Base-by-base conservation (phyloP, 768 basidiomycete genomes). In the Nidula microcarpa region DNA sequence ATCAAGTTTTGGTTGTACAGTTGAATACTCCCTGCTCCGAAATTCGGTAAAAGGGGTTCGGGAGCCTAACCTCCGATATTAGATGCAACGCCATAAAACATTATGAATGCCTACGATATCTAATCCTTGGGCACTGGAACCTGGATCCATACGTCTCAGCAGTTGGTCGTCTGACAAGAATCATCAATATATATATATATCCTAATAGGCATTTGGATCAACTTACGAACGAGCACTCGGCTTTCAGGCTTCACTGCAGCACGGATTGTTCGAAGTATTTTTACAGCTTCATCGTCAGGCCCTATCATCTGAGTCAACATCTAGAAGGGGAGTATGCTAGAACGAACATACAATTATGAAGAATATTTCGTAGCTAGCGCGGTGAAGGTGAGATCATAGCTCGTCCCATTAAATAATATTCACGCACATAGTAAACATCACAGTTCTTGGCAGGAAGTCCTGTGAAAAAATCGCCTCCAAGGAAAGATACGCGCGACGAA, bases 21-120 rank as follows among this genome's bases (percentile, higher is more conserved):
- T 14, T 71, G 61, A 16, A 71, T 63, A 33, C 62, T 64, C 4
- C 77, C 79, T 11, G 65, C 65, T 5, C 77, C 77, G 50, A 71
- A 79, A 60, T 78, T 80, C 4, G 78, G 72, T 0, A 80, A 66
- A 36, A 82, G 59, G 0, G 78, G 78, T 47, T 70, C 66, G 0
- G 77, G 77, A 4, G 76, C 76, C 59, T 66, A 54, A 30, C 23
- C 3, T 47, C 32, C 45, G 43, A 61, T 54, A 0, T 41, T 33
- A n/a, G 57, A 55, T 14, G 57, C 54, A 18, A 44, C 49, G 6
- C 60, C 56, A 6, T 30, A 30, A 30, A 30, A 30, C 23, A 30
- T 30, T 30, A 30, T 30, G 23, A 30, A 30, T 30, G 23, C 23
- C 23, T 30, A 30, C 23, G 4, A 30, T 30, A 4, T 30, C 23